Conservation (phyloP, 176 grass and related monocot genomes). For the Secale cereale region DNA sequence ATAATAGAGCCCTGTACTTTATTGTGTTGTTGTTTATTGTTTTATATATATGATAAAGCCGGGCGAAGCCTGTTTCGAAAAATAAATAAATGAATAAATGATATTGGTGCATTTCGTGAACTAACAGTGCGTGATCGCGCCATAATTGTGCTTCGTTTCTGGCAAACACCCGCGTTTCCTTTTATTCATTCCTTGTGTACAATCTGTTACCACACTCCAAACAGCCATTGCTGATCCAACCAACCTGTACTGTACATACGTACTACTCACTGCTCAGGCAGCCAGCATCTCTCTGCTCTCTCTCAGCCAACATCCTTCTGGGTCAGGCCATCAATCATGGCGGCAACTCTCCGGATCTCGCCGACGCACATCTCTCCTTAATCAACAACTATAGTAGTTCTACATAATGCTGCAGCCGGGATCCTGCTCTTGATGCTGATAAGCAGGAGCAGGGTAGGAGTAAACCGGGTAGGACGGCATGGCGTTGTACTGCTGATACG, state of each 20-base stretch:
- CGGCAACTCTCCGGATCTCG: background rate
- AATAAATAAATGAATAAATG: no score
- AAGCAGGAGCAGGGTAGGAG: slow-evolving; percentile 17
- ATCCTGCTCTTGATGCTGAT: slow-evolving; percentile 44
- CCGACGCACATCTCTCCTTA: background rate
- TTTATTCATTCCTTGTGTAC: background rate
- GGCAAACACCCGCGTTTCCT: background rate
- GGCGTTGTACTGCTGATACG: slow-evolving; percentile 46
- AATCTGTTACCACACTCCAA: background rate
- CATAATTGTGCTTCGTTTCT: no score
- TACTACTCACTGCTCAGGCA: background rate
- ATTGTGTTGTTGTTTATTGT: no score
- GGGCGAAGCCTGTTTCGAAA: no score
- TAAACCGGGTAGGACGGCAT: slow-evolving; percentile 37
- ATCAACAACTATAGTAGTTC: background rate
- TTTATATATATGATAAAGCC: no score
- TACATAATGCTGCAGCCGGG: slow-evolving; percentile 49
- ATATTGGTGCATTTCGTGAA: no score
- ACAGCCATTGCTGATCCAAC: background rate
- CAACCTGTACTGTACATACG: background rate
- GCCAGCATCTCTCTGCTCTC: background rate
- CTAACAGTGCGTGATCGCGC: no score
- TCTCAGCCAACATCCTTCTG: background rate
- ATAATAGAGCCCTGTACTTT: no score
- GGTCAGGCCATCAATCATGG: background rate